Base-by-base conservation (phyloP, 495 filamentous ascomycete genomes). In the Durotheca rogersii region DNA sequence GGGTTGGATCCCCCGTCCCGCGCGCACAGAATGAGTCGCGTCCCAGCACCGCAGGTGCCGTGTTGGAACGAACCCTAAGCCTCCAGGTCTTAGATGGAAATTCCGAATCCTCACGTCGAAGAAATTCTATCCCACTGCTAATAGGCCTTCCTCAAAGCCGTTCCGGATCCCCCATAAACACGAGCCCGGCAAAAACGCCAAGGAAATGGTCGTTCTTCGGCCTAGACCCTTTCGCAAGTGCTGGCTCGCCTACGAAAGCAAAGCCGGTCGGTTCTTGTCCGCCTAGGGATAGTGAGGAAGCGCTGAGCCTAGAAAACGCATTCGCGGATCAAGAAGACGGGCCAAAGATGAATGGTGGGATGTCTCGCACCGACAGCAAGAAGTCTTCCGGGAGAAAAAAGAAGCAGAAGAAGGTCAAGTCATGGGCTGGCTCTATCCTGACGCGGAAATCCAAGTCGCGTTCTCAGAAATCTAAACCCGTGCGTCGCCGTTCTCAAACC, bases 341-440 rank as follows among this genome's bases (percentile, higher is more conserved):
- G 3, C 19, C 33, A 29, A 35, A 6, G 14, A 7, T n/a, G n/a
- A 18, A 51, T 16, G 44, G 18, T 19, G 18, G 12, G 4, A 21
- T 37, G 12, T 41, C 47, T 32, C 21, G 34, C 20, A 6, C 20
- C 30, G 51, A 56, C 2, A 62, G 59, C 25, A 73, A 74, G 52
- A 90, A 87, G 63, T 60, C 42, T 23, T 51, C 56, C 0, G 45
- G 52, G n/a, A 59, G 69, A 10, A 75, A 71, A 32, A 87, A 88
- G 66, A 85, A 83, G 61, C 81, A 87, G 55, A 88, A 88, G 63
- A 89, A 84, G 66, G 87, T 90, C 43, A 88, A 85, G 53, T 81
- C 82, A 1, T 92, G 88, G 87, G 87, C 88, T 27, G 86, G 84
- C 18, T 81, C 86, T 14, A 84, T 93, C 50, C 65, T 93, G 27